Conservation (phyloP, 2,329 filamentous ascomycete genomes). For the Lanzia echinophila region DNA sequence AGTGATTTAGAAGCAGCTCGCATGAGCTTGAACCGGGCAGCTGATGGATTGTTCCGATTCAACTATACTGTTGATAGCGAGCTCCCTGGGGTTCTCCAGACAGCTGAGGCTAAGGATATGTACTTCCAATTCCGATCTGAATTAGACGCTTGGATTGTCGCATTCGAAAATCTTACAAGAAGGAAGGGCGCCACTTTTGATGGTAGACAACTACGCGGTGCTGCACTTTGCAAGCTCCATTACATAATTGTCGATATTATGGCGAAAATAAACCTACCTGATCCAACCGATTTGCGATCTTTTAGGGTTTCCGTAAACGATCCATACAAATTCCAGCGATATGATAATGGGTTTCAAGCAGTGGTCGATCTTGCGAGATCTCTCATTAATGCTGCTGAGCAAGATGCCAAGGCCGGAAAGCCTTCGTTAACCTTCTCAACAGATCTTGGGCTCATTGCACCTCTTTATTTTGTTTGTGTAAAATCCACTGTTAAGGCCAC, state of each 20-base stretch:
- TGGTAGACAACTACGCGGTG: conserved; percentile 24
- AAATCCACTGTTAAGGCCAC: conserved; percentile 15
- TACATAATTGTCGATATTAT: conserved; percentile 21
- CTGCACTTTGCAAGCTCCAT: conserved; percentile 28
- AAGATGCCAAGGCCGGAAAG: conserved; percentile 21
- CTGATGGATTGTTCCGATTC: conserved; percentile 22
- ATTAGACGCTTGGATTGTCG: conserved; percentile 19
- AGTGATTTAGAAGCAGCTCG: conserved; percentile 21
- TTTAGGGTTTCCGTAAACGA: background rate
- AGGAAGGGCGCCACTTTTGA: conserved; percentile 16
- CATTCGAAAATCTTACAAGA: conserved; percentile 25
- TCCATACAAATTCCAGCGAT: background rate
- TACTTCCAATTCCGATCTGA: conserved; percentile 12
- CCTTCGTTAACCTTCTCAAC: conserved; percentile 23
- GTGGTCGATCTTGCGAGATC: conserved; percentile 23
- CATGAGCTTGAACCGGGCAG: conserved; percentile 17
- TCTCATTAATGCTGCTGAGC: conserved; percentile 22
- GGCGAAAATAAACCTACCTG: conserved; percentile 11
- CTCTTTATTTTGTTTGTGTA: conserved; percentile 24
- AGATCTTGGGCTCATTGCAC: conserved; percentile 26
- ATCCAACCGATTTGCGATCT: background rate
- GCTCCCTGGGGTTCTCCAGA: conserved; percentile 17
- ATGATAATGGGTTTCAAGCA: conserved; percentile 15
- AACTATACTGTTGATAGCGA: conserved; percentile 19
- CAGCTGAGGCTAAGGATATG: conserved; percentile 10